phyloP scores from a whole-genome alignment of 2,329 filamentous ascomycete species.

The Beauveria rudraprayagi region DNA sequence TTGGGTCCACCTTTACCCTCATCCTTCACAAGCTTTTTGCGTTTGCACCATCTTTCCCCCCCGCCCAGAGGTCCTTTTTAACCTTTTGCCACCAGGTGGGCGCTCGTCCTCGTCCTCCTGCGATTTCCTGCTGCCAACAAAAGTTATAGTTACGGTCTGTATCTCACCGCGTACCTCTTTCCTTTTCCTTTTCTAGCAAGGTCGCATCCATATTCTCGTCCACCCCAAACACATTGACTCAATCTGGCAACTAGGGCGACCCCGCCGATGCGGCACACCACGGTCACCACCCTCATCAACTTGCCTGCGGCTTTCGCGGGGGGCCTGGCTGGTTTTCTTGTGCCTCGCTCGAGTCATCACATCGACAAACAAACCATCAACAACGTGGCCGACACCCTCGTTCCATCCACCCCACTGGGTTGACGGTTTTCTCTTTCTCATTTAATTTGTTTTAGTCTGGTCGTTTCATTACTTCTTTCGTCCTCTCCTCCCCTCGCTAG shows the following conservation, averaged over 20 bases:
- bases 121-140: too few relatives aligned
- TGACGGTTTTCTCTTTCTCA: too few relatives aligned
- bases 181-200: too few relatives aligned
- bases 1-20: too few relatives aligned
- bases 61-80: not conserved
- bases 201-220: too few relatives aligned
- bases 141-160: too few relatives aligned
- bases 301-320: conserved; percentile 3
- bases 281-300: too few relatives aligned
- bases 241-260: not conserved
- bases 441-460: not conserved
- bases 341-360: not conserved
- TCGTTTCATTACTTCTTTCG: not conserved
- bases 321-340: not conserved
- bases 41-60: not conserved
- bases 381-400: not conserved
- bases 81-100: not conserved
- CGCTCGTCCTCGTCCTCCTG: too few relatives aligned
- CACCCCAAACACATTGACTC: not conserved
- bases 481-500: not conserved
- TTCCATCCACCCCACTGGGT: too few relatives aligned
- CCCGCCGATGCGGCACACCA: too few relatives aligned
- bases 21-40: too few relatives aligned
- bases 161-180: too few relatives aligned
- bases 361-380: not conserved